Base-by-base conservation (phyloP, 805 yeast genomes). In the Yarrowia osloensis region DNA sequence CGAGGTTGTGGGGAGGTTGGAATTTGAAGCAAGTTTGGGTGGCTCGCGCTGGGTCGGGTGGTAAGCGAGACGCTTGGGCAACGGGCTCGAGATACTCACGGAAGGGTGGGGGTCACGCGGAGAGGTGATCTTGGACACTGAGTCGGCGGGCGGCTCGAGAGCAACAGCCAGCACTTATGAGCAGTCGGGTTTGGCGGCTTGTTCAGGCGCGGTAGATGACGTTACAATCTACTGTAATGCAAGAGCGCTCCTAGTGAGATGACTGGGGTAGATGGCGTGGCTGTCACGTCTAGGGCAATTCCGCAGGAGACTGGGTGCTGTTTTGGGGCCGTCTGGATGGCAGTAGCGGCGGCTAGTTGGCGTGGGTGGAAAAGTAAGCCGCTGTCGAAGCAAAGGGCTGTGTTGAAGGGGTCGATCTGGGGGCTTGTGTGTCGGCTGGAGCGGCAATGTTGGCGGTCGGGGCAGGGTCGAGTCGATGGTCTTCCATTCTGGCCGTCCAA, bases 261-360 rank as follows among this genome's bases (percentile, higher is more conserved):
- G 61, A 54, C 61, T 54, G 61, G 61, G 61, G 61, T 54, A 22
- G 61, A 35, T 54, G 42, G 42, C 61, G 61, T 54, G 57, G 57
- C 57, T 50, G 40, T 50, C 55, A 28, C 39, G 55, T 31, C 57
- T 50, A 50, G 57, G 19, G 57, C 26, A n/a, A 15, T 3, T 31
- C 37, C 39, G 39, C 55, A 50, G 35, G 24, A 35, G 39, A 15
- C 7, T 35, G 11, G 3, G 39, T 35, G 39, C 7, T 12, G 19
- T 35, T 4, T 35, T 6, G 19, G n/a, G 5, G 35, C 9, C 12
- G 35, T 11, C 13, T 33, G 9, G 35, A 31, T 46, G n/a, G 52
- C 33, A n/a, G 52, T 46, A 46, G 52, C 17, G 24, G 33, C 50
- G 50, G 29, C 50, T 26, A 46, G 33, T 46, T 46, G 52, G 19